These are phyloP conservation scores for Yarrowia hollandica DNA, from an alignment of 805 yeast genomes.

Conservation along the genomic window DNA sequence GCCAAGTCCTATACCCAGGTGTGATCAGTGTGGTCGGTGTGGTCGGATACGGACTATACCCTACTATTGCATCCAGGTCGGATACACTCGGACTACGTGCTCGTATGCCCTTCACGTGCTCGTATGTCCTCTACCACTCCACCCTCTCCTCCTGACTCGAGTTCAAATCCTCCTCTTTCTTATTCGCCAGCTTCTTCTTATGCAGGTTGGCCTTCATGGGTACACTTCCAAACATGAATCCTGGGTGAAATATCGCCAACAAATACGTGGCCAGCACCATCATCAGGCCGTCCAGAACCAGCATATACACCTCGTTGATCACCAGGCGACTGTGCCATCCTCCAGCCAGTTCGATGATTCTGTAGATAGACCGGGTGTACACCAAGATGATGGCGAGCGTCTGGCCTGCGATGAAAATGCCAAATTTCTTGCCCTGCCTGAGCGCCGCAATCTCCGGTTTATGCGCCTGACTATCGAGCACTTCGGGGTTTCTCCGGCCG, in stretches of 20 bases:
- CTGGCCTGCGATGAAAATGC: constrained; percentile 32
- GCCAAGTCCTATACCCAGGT: no score
- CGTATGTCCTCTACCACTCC: background rate
- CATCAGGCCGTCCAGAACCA: constrained; percentile 64
- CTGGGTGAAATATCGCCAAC: constrained; percentile 63
- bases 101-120: no score
- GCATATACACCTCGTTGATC: constrained; percentile 57
- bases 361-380: constrained; percentile 67
- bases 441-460: constrained; percentile 6
- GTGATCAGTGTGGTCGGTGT: no score
- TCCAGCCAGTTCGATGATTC: constrained; percentile 68
- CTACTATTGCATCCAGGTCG: no score
- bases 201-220: constrained; percentile 23
- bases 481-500: constrained; percentile 12
- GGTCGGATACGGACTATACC: no score
- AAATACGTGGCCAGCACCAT: constrained; percentile 50
- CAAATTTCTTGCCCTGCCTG: constrained; percentile 32
- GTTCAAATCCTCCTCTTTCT: constrained; percentile 11
- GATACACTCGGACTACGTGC: no score
- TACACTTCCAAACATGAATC: constrained; percentile 36
- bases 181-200: background rate
- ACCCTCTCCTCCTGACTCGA: constrained; percentile 3
- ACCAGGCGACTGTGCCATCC: constrained; percentile 73
- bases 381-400: constrained; percentile 51
- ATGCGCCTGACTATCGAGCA: background rate